Evolutionary conservation across 2,329 filamentous ascomycete species (phyloP), one percentile per base, ranked within the genome.

Genomic region (Zasmidium cellare): DNA sequence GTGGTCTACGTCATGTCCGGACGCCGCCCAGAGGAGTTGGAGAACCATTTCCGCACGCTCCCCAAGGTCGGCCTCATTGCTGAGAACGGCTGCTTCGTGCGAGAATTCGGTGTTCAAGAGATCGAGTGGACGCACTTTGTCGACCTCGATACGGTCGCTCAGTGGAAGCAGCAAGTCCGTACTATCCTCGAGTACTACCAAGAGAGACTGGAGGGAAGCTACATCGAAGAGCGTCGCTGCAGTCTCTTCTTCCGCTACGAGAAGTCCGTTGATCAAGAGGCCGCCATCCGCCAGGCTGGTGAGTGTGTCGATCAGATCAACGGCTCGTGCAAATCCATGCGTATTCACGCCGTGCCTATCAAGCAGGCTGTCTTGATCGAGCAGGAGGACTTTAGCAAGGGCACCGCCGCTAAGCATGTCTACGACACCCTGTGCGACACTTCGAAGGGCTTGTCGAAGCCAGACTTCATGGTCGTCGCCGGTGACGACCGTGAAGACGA

Each of bases 241-340:
- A 94, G 90, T 41, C 80, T 97, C 22, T 85, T 96, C 57, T 96
- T 96, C 80, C 91, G 96, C 75, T 96, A 94, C 77, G 89, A 90
- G 72, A 87, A 87, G 53, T 88, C 89, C 1, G 89, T 91, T 55
- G 91, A 97, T 71, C 84, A 84, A 57, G 85, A 88, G 52, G 83
- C 84, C 22, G 92, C 92, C 0, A 82, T 84, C 57, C 87, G 91
- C 19, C 89, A 92, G 67, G 93, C 92, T 0, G 89, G 88, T 19
- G 93, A 97, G 71, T 96, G 92, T 69, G 91, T 91, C 0, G 92
- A 90, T 61, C 92, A 97, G 69, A 94, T 97, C 80, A 97, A 97
- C 71, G 92, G 96, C 70, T 90, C 91, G 0, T 96, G 92, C 71
- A 88, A 91, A 71, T 85, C 83, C 55, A 90, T 96, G 74, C 84